Evolutionary conservation across 805 yeast species (phyloP), one percentile per base, ranked within the genome.

Genomic region (Candida peoriensis): DNA sequence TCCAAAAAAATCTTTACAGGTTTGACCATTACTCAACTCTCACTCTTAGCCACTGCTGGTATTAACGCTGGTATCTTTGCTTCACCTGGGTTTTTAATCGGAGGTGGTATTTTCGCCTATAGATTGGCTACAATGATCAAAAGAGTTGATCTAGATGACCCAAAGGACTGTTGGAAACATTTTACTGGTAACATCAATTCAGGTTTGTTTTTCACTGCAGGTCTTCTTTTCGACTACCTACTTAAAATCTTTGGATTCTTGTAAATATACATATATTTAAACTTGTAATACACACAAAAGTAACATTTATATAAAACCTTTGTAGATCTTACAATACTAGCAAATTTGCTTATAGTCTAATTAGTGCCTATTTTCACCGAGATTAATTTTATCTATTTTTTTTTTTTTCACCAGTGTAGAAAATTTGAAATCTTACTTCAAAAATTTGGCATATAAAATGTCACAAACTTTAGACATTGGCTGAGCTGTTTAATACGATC

Each of bases 71-170:
- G 90, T 13, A 36, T 60, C 2, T 39, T 68, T 15, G 71, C 81
- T 80, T 96, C 96, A 1, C 95, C 95, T 1, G 89, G 90, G 1
- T 93, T 84, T 57, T 69, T 75, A 46, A 50, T 74, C 18, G 82
- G 85, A 8, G 74, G 81, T 19, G 71, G 75, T 2, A 61, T 74
- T 46, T 93, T 90, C 26, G 78, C 84, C 29, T 76, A 70, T 42
- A 71, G 95, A 44, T 57, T 93, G 24, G 69, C 74, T 47, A 60
- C 60, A 24, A 83, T 83, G 83, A 81, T 89, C 47, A 65, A 62
- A 36, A 68, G 63, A 13, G 97, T 89, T 7, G 76, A 93, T 54
- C 66, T 93, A 38, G 85, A 93, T 54, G 64, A 76, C 47, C 96
- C 96, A 11, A 66, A 60, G 21, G 72, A 78, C 50, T 93, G 99